Evolutionary conservation across 495 filamentous ascomycete species (phyloP), one percentile per base, ranked within the genome.

Genomic region (Penicillium robsamsonii): DNA sequence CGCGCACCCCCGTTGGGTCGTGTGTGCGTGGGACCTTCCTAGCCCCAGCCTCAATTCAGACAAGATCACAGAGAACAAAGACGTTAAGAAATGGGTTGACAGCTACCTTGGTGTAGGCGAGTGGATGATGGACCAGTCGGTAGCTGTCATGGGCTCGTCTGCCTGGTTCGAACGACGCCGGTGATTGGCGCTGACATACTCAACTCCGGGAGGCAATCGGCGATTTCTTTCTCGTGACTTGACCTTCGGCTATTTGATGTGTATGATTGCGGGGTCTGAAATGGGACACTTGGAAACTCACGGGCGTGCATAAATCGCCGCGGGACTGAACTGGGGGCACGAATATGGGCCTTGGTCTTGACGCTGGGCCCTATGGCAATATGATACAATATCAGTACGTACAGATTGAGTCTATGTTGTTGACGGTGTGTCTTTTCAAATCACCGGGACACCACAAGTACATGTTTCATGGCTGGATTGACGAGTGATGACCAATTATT

Each of bases 91-190:
- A 64, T 97, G 91, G 88, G 82, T 98, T 62, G 90, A 93, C 65
- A 96, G 87, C 70, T 98, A 98, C 75, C 86, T 98, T 56, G 90
- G 90, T 49, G 85, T 97, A 42, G 94, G 94, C 68, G 94, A 98
- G 74, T 95, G 90, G 90, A 88, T 96, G 50, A 93, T 98, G 92
- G 94, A 98, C 68, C 88, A 93, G 75, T 94, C 91, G 5, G 91
- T 97, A 27, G 92, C 92, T 27, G 79, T 96, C 50, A 86, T 96
- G 74, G 87, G 91, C 13, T 86, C 88, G 13, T 94, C 89, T 70
- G 80, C 84, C 31, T 98, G 82, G 72, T 98, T 98, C 68, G 92
- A 96, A 73, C 82, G 93, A 64, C 88, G 80, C 68, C 85, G 92
- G 73, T 96, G 79, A 85, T 61, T 31, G 29, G 35, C 35, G 29